phyloP scores from a whole-genome alignment of 1,284 basidiomycete species.

The Heliocybe sulcata region DNA sequence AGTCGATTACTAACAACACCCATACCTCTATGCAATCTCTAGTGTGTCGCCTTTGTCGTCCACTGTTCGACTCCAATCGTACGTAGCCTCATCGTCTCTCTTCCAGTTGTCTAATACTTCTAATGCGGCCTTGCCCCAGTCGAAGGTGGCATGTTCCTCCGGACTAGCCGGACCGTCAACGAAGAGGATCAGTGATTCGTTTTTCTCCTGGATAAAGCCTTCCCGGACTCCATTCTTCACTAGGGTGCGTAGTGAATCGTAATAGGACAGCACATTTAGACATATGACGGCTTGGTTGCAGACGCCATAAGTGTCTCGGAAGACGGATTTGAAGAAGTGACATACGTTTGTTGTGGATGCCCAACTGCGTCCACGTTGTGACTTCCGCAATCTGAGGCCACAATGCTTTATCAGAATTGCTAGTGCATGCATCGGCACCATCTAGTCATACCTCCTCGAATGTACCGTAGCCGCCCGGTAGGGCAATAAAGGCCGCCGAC shows the following conservation, averaged over 20 bases:
- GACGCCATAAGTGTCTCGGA: background rate
- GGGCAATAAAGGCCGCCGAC: constrained; percentile 72
- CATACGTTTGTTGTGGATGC: constrained; percentile 83
- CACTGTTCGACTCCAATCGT: constrained; percentile 11
- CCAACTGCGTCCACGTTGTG: constrained; percentile 86
- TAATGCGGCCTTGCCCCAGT: constrained; percentile 75
- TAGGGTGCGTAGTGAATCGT: constrained; percentile 68
- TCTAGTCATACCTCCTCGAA: constrained; percentile 70
- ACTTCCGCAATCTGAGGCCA: constrained; percentile 71
- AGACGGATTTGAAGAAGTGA: constrained; percentile 3
- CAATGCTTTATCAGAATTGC: background rate
- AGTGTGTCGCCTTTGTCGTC: background rate
- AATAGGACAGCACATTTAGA: constrained; percentile 79
- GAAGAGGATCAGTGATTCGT: constrained; percentile 56
- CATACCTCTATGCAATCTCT: background rate
- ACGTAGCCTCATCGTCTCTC: constrained; percentile 17
- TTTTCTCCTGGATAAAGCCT: constrained; percentile 69
- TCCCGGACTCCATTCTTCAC: constrained; percentile 59
- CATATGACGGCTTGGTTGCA: constrained; percentile 61
- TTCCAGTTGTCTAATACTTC: constrained; percentile 61
- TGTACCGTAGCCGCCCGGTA: constrained; percentile 90
- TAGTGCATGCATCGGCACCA: background rate
- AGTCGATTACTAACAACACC: no score
- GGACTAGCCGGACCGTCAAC: constrained; percentile 62
- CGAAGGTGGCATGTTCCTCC: constrained; percentile 48